These are phyloP conservation scores for Porogramme epimiltina DNA, from an alignment of 1,284 basidiomycete genomes.

Conservation along the genomic window DNA sequence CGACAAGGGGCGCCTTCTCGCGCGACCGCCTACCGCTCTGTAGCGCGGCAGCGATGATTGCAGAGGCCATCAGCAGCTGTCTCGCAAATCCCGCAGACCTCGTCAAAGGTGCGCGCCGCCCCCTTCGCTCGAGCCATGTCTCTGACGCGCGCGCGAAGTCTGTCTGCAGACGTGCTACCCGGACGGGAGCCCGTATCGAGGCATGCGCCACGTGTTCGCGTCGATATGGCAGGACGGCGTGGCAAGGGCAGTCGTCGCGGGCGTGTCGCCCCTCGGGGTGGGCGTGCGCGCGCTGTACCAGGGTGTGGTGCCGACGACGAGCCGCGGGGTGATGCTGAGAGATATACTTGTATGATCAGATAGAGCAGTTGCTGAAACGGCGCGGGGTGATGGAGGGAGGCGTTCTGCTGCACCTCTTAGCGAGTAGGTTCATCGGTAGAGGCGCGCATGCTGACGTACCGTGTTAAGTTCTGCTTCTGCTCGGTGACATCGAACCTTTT, in stretches of 20 bases:
- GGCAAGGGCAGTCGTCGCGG: conserved; percentile 7
- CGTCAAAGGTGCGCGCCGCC: conserved; percentile 33
- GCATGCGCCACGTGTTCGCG: conserved; percentile 35
- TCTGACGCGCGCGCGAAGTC: no score
- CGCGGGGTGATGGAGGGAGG: conserved; percentile 37
- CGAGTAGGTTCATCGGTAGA: conserved; percentile 34
- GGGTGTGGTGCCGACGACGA: conserved; percentile 39
- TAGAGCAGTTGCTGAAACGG: conserved; percentile 38
- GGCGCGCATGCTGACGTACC: no score
- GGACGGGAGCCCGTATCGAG: conserved; percentile 35
- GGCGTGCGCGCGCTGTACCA: conserved; percentile 37
- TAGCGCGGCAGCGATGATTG: conserved; percentile 35
- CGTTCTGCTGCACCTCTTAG: conserved; percentile 35
- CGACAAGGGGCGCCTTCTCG: conserved; percentile 30
- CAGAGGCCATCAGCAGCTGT: conserved; percentile 38
- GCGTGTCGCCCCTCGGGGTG: conserved; percentile 20
- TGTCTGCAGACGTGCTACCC: conserved; percentile 43
- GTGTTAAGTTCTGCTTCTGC: conserved; percentile 35
- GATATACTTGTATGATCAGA: conserved; percentile 42
- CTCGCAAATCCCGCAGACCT: conserved; percentile 43
- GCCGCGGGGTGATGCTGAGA: conserved; percentile 40
- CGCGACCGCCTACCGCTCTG: conserved; percentile 38
- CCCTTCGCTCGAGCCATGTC: no score
- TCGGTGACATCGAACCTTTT: conserved; percentile 43
- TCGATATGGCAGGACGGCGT: conserved; percentile 37